phyloP scores from a whole-genome alignment of 208 protist genomes.

The Leishmania turanica region DNA sequence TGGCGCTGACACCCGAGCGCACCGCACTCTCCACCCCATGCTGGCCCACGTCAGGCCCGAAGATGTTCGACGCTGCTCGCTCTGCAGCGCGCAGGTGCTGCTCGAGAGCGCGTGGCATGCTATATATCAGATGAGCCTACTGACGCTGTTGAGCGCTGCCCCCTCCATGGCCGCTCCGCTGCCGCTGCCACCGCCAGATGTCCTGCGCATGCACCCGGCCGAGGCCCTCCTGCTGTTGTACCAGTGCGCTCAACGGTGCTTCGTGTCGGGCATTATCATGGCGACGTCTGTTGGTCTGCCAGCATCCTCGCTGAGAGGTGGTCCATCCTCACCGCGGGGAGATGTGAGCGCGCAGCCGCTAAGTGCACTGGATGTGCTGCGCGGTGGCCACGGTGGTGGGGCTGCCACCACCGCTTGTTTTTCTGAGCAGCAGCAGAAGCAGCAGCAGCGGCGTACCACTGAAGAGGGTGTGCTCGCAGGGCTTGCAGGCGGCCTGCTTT shows the following conservation, averaged over 20 bases:
- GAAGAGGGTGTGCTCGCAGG: conserved; percentile 16
- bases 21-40: conserved; percentile 26
- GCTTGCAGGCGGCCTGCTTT: conserved; percentile 23
- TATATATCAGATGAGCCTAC: conserved; percentile 46
- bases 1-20: conserved; percentile 2
- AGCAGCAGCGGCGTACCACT: conserved; percentile 1
- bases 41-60: conserved; percentile 20
- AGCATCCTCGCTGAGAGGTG: background rate
- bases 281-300: conserved; percentile 12
- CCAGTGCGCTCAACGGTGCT: conserved; percentile 25
- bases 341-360: background rate
- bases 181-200: conserved; percentile 20
- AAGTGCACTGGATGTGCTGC: conserved; percentile 16
- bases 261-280: conserved; percentile 15
- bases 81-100: conserved; percentile 57
- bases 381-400: conserved; percentile 4
- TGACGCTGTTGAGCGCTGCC: conserved; percentile 44
- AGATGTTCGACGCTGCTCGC: conserved; percentile 33
- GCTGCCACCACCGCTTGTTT: background rate
- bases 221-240: conserved; percentile 28
- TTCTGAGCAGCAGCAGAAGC: conserved; percentile 3
- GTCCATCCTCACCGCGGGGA: background rate
- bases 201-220: conserved; percentile 28
- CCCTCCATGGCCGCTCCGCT: conserved; percentile 32
- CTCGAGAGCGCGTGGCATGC: conserved; percentile 40